phyloP scores from a whole-genome alignment of 139 green algal genomes.

The Picochlorum sp. region DNA sequence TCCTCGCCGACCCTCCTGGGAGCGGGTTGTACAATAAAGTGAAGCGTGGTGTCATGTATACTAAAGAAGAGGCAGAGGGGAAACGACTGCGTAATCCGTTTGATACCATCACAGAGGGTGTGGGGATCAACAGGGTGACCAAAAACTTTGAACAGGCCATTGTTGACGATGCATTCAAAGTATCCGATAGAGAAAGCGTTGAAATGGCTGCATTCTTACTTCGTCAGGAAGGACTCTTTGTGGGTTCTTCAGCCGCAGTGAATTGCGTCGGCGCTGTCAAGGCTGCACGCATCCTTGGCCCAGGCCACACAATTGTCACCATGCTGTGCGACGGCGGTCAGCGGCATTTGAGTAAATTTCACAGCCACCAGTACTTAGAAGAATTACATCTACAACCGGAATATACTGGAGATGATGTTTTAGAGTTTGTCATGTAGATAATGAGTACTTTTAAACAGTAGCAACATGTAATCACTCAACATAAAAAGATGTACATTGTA shows the following conservation, averaged over 20 bases:
- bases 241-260: conserved; percentile 75
- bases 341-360: conserved; percentile 83
- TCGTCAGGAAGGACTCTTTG: conserved; percentile 82
- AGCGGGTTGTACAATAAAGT: conserved; percentile 59
- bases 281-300: conserved; percentile 58
- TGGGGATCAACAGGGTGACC: conserved; percentile 92
- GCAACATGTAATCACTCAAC: too few relatives aligned
- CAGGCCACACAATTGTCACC: conserved; percentile 83
- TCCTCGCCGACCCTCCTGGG: conserved; percentile 81
- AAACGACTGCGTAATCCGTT: conserved; percentile 77
- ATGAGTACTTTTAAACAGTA: too few relatives aligned
- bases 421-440: conserved; percentile 28
- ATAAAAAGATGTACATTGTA: neutral
- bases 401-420: neutral
- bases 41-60: conserved; percentile 82
- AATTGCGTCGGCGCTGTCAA: conserved; percentile 92
- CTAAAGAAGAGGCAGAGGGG: conserved; percentile 78
- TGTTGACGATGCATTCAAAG: conserved; percentile 70
- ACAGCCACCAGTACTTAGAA: conserved; percentile 67
- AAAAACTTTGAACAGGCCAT: conserved; percentile 71
- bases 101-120: conserved; percentile 87
- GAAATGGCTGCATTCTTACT: conserved; percentile 79
- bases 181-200: conserved; percentile 68
- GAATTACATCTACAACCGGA: conserved; percentile 30
- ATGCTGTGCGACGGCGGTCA: conserved; percentile 83